These are phyloP conservation scores for Leishmania amazonensis DNA, from an alignment of 208 protist genomes.

Conservation along the genomic window DNA sequence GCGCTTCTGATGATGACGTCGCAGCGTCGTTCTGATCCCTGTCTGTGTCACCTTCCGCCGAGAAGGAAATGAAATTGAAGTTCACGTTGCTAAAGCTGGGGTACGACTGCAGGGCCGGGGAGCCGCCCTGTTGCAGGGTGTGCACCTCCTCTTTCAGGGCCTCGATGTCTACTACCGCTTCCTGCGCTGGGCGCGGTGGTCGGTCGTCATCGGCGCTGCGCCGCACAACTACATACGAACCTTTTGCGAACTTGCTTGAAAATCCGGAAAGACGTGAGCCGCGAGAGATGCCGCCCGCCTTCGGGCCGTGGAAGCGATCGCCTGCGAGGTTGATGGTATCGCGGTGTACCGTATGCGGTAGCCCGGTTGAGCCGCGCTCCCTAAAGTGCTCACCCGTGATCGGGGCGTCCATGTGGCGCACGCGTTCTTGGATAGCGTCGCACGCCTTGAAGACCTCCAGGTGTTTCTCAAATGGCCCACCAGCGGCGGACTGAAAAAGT, in stretches of 20 bases:
- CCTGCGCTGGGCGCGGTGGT: neutral
- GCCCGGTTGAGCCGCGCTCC: slow-evolving; percentile 25
- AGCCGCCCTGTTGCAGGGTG: slow-evolving; percentile 28
- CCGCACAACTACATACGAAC: slow-evolving; percentile 22
- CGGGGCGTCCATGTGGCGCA: slow-evolving; percentile 41
- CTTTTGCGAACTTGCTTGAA: slow-evolving; percentile 13
- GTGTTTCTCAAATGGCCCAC: slow-evolving; percentile 32
- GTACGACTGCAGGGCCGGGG: slow-evolving; percentile 61
- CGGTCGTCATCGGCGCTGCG: slow-evolving; percentile 23
- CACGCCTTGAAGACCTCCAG: slow-evolving; percentile 34
- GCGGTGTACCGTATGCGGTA: slow-evolving; percentile 35
- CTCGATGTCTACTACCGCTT: slow-evolving; percentile 29
- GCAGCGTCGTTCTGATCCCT: slow-evolving; percentile 4
- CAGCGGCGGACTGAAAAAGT: slow-evolving; percentile 34
- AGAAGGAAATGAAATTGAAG: slow-evolving; percentile 27
- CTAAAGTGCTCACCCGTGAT: slow-evolving; percentile 56
- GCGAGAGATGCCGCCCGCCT: slow-evolving; percentile 1
- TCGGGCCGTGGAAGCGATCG: slow-evolving; percentile 21
- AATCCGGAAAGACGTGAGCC: neutral
- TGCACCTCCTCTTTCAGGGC: slow-evolving; percentile 32
- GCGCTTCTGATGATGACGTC: neutral
- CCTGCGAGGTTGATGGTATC: slow-evolving; percentile 51
- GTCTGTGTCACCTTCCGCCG: slow-evolving; percentile 13
- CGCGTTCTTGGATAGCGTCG: slow-evolving; percentile 32
- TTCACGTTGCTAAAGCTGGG: slow-evolving; percentile 55